Percentiles rank a stretch among this genome's conserved stretches.
Evolutionary conservation across 2,329 filamentous ascomycete species (phyloP).

Genomic region (Nigrograna mackinnonii): DNA sequence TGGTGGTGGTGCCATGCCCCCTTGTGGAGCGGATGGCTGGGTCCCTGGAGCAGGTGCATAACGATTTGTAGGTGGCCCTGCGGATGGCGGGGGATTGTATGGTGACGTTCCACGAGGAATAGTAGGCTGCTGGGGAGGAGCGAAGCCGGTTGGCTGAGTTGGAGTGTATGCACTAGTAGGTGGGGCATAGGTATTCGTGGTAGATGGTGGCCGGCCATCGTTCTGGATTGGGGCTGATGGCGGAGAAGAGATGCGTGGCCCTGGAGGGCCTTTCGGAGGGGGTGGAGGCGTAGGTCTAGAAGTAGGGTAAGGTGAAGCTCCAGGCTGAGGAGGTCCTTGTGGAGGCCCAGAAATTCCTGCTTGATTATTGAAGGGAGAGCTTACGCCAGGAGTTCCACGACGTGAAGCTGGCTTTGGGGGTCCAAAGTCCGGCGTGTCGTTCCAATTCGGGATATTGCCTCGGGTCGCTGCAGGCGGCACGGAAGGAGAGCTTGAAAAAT

Average conservation of each 20-base stretch:
- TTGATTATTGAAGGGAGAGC: constrained; percentile 74
- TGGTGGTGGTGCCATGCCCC: constrained; percentile 43
- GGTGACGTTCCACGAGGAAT: constrained; percentile 79
- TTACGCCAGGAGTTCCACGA: constrained; percentile 72
- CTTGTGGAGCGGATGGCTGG: constrained; percentile 49
- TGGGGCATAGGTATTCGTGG: constrained; percentile 68
- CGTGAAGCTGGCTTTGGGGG: constrained; percentile 71
- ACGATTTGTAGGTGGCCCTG: constrained; percentile 58
- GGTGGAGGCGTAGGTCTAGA: constrained; percentile 72
- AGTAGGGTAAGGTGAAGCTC: constrained; percentile 58
- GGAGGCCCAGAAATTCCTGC: constrained; percentile 51
- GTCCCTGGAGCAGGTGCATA: constrained; percentile 68
- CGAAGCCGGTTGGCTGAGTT: constrained; percentile 45
- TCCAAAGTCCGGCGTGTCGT: constrained; percentile 84
- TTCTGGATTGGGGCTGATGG: constrained; percentile 47
- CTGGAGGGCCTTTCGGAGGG: constrained; percentile 72
- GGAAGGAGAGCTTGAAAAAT: constrained; percentile 67
- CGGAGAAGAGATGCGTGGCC: constrained; percentile 64
- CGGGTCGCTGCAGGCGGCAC: constrained; percentile 69
- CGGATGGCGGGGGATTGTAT: constrained; percentile 82
- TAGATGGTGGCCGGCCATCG: constrained; percentile 54
- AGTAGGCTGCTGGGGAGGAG: constrained; percentile 57
- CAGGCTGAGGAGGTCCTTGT: constrained; percentile 62
- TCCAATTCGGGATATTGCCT: constrained; percentile 83
- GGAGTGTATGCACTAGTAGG: constrained; percentile 62